Evolutionary conservation across 169 alveolate genomes (phyloP).

Genomic region (Plasmodium yoelii): DNA sequence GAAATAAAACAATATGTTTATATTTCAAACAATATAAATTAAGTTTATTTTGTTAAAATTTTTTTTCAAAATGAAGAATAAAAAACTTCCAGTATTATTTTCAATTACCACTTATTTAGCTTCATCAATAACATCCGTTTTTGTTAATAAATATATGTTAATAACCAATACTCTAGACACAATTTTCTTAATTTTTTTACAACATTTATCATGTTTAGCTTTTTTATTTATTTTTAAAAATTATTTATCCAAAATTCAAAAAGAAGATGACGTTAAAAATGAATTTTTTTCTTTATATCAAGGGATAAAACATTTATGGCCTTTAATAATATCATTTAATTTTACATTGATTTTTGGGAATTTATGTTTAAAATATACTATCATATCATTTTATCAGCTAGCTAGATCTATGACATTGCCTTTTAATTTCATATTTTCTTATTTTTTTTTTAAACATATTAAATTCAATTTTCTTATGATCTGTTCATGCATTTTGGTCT

Average conservation of each 20-base stretch:
- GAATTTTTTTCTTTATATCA: slow-evolving; percentile 32
- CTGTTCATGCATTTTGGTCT: slow-evolving; percentile 36
- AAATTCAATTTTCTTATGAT: slow-evolving; percentile 42
- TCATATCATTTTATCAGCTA: slow-evolving; percentile 47
- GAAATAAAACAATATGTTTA: too few species aligned
- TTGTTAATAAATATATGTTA: slow-evolving; percentile 52
- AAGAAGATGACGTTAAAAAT: neutral
- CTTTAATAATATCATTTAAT: slow-evolving; percentile 38
- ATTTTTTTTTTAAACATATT: slow-evolving; percentile 66
- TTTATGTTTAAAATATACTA: slow-evolving; percentile 53
- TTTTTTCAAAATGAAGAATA: neutral
- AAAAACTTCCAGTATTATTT: slow-evolving; percentile 13
- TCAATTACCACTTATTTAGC: slow-evolving; percentile 32
- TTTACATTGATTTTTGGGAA: slow-evolving; percentile 65
- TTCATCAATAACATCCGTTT: slow-evolving; percentile 63
- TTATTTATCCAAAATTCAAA: slow-evolving; percentile 1
- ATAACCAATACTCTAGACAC: slow-evolving; percentile 28
- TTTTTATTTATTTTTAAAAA: slow-evolving; percentile 35
- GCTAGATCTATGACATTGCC: slow-evolving; percentile 75
- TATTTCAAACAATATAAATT: neutral
- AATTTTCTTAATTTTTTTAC: slow-evolving; percentile 38
- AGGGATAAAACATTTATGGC: slow-evolving; percentile 57
- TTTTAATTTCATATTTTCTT: slow-evolving; percentile 53
- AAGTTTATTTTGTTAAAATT: neutral
- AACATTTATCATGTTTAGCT: slow-evolving; percentile 40